Evolutionary conservation across 2,329 filamentous ascomycete genomes (phyloP).

Genomic region (Sarocladium kiliense): DNA sequence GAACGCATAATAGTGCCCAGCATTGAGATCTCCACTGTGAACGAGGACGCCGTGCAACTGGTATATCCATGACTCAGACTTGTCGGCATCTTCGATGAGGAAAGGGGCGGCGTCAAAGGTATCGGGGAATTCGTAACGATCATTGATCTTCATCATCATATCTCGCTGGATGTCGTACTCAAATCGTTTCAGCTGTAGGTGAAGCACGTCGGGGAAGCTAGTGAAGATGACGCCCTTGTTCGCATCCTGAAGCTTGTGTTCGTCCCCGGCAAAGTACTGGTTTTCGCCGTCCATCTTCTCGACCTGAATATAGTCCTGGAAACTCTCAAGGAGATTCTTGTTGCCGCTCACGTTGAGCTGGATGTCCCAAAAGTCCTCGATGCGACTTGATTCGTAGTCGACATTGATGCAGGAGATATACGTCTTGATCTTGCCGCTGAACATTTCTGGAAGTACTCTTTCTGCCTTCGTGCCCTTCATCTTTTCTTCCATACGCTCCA

Average conservation of each 20-base stretch:
- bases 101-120: slow-evolving; percentile 81
- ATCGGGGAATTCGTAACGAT: slow-evolving; percentile 85
- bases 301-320: slow-evolving; percentile 92
- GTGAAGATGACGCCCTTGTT: slow-evolving; percentile 98
- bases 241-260: slow-evolving; percentile 89
- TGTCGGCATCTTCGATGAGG: slow-evolving; percentile 79
- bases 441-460: slow-evolving; percentile 82
- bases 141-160: slow-evolving; percentile 98
- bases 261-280: slow-evolving; percentile 89
- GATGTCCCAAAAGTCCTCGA: slow-evolving; percentile 98
- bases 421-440: slow-evolving; percentile 96
- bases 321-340: slow-evolving; percentile 88
- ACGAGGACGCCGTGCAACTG: slow-evolving; percentile 93
- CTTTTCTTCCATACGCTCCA: slow-evolving; percentile 93
- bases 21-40: slow-evolving; percentile 93
- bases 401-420: slow-evolving; percentile 99
- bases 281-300: slow-evolving; percentile 98
- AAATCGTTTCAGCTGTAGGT: slow-evolving; percentile 94
- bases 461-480: slow-evolving; percentile 97
- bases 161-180: slow-evolving; percentile 96
- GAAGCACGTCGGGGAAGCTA: slow-evolving; percentile 87
- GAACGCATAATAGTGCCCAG: slow-evolving; percentile 97
- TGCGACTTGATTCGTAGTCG: slow-evolving; percentile 89
- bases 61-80: slow-evolving; percentile 84
- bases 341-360: slow-evolving; percentile 95